Evolutionary conservation across 768 basidiomycete species (phyloP).

Genomic region (Tephrocybe sp.): DNA sequence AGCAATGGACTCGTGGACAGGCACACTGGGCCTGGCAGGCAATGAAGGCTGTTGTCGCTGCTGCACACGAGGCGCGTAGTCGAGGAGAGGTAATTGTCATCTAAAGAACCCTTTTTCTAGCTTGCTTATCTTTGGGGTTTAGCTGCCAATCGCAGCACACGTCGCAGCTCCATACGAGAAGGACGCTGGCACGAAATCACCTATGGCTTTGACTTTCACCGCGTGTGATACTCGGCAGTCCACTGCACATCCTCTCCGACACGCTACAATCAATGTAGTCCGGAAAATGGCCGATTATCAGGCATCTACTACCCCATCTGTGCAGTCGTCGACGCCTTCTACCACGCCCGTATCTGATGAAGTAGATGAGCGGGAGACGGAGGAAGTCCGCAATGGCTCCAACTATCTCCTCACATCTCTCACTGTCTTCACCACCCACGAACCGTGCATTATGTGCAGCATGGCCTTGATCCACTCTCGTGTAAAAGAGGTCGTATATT

Average conservation of each 20-base stretch:
- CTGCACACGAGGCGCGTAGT: constrained; percentile 43
- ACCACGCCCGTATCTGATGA: background rate
- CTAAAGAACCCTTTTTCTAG: background rate
- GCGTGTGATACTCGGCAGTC: constrained; percentile 72
- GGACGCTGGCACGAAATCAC: constrained; percentile 9
- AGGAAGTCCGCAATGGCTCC: constrained; percentile 50
- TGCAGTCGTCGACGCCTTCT: background rate
- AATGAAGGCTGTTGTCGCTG: constrained; percentile 47
- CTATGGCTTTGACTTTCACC: constrained; percentile 35
- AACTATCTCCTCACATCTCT: constrained; percentile 88
- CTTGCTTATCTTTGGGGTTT: constrained; percentile 5
- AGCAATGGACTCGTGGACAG: constrained; percentile 64
- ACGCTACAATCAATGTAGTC: constrained; percentile 78
- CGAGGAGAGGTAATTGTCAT: constrained; percentile 56
- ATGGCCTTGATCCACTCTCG: constrained; percentile 96
- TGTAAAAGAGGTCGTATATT: constrained; percentile 81
- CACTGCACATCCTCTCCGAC: constrained; percentile 74
- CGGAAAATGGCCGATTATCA: constrained; percentile 61
- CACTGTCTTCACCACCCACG: constrained; percentile 88
- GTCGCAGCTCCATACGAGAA: constrained; percentile 54
- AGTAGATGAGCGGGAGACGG: too few species aligned
- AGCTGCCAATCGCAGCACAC: constrained; percentile 78
- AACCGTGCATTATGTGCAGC: constrained; percentile 96
- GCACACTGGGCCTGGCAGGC: constrained; percentile 76
- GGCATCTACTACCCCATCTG: constrained; percentile 17